Conservation (phyloP, 2,329 filamentous ascomycete genomes). For the Cordyceps cicadae region DNA sequence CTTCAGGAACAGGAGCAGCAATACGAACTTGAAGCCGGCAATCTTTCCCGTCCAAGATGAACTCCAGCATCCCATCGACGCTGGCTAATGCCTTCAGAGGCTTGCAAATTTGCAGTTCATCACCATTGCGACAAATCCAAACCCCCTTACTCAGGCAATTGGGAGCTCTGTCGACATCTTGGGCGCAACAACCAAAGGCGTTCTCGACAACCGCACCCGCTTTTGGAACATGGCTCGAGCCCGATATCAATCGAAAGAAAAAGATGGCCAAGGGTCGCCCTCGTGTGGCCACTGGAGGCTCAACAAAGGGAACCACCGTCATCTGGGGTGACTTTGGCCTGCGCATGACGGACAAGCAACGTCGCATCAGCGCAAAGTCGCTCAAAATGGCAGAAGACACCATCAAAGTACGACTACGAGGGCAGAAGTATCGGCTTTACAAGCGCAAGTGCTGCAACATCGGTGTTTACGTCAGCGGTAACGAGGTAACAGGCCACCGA, state of each 20-base stretch:
- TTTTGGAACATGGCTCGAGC: slow-evolving; percentile 71
- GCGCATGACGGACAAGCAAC: slow-evolving; percentile 87
- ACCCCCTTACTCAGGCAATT: slow-evolving; percentile 24
- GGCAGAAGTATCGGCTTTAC: slow-evolving; percentile 87
- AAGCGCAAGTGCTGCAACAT: slow-evolving; percentile 87
- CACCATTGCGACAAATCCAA: slow-evolving; percentile 31
- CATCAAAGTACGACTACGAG: slow-evolving; percentile 79
- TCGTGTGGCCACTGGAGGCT: slow-evolving; percentile 83
- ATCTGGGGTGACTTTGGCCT: slow-evolving; percentile 95
- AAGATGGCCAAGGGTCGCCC: slow-evolving; percentile 89
- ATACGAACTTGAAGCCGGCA: slow-evolving; percentile 13
- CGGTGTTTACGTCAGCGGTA: slow-evolving; percentile 90
- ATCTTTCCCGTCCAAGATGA: slow-evolving; percentile 33
- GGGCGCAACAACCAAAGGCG: slow-evolving; percentile 34
- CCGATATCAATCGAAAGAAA: slow-evolving; percentile 64
- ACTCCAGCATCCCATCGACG: slow-evolving; percentile 33
- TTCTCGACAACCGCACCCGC: slow-evolving; percentile 63
- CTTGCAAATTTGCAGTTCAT: slow-evolving; percentile 36
- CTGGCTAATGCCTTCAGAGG: slow-evolving; percentile 44
- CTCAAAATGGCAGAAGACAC: slow-evolving; percentile 89
- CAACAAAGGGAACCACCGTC: slow-evolving; percentile 84
- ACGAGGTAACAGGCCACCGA: slow-evolving; percentile 53
- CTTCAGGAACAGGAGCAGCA: slow-evolving; percentile 15
- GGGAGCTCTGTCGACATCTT: slow-evolving; percentile 20
- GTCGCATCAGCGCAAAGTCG: slow-evolving; percentile 77